Percentiles rank a stretch among this genome's conserved stretches.
phyloP scores from a whole-genome alignment of 1,284 basidiomycete species.

The Malassezia psittaci region DNA sequence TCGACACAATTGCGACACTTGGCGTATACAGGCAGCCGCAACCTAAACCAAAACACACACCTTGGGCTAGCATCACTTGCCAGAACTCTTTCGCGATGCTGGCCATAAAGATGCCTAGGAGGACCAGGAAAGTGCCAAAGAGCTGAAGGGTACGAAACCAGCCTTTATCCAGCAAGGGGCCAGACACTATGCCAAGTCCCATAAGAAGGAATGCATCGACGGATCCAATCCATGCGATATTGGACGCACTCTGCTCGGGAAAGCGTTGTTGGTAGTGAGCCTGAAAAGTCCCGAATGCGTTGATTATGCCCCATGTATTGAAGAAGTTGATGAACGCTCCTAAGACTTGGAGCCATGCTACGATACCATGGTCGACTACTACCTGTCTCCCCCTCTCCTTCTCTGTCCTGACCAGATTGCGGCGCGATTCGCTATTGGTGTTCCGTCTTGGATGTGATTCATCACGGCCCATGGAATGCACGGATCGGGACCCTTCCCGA shows the following conservation, averaged over 20 bases:
- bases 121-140: slow-evolving; percentile 21
- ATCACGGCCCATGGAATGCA: too few relatives aligned
- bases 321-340: slow-evolving; percentile 27
- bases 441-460: too few relatives aligned
- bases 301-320: slow-evolving; percentile 27
- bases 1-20: slow-evolving; percentile 19
- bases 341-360: slow-evolving; percentile 28
- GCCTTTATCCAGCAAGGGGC: slow-evolving; percentile 23
- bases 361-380: slow-evolving; percentile 21
- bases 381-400: too few relatives aligned
- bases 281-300: slow-evolving; percentile 29
- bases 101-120: slow-evolving; percentile 31
- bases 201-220: slow-evolving; percentile 31
- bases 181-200: slow-evolving; percentile 20
- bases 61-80: slow-evolving; percentile 34
- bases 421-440: too few relatives aligned
- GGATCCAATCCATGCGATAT: slow-evolving; percentile 29
- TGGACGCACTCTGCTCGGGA: slow-evolving; percentile 20
- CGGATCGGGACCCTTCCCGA: too few relatives aligned
- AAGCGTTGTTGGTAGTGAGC: slow-evolving; percentile 22
- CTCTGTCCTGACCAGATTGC: too few relatives aligned
- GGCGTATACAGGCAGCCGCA: slow-evolving; percentile 21
- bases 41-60: slow-evolving; percentile 24
- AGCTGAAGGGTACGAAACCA: slow-evolving; percentile 10
- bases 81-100: slow-evolving; percentile 31